Percentiles rank a stretch among this genome's conserved stretches.
phyloP scores from a whole-genome alignment of 805 yeast species.

The Yueomyces sp. region DNA sequence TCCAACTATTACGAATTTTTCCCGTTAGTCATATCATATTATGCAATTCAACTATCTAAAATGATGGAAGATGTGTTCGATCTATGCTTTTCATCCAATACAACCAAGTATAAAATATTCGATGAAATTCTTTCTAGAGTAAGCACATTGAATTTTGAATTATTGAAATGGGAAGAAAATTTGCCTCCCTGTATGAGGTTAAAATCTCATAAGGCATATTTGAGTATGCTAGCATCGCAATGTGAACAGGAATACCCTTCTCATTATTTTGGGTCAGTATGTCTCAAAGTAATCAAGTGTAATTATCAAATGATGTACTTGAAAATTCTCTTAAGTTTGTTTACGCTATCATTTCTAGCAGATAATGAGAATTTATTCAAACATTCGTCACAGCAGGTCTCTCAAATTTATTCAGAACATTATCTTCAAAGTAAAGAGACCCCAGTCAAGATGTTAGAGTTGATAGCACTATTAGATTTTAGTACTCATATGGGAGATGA shows the following conservation, averaged over 20 bases:
- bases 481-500: slow-evolving; percentile 14
- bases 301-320: slow-evolving; percentile 13
- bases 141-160: slow-evolving; percentile 6
- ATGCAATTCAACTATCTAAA: slow-evolving; percentile 5
- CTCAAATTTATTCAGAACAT: slow-evolving; percentile 5
- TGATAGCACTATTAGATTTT: slow-evolving; percentile 9
- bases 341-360: slow-evolving; percentile 11
- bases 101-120: slow-evolving; percentile 8
- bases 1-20: slow-evolving; percentile 10
- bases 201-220: slow-evolving; percentile 11
- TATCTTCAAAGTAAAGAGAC: slow-evolving; percentile 4
- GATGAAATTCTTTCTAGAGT: slow-evolving; percentile 13
- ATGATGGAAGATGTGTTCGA: slow-evolving; percentile 9
- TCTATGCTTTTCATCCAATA: slow-evolving; percentile 11
- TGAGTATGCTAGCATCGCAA: slow-evolving; percentile 11
- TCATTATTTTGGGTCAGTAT: slow-evolving; percentile 9
- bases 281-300: slow-evolving; percentile 10
- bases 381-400: slow-evolving; percentile 8
- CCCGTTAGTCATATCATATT: slow-evolving; percentile 14
- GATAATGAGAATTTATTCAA: slow-evolving; percentile 11
- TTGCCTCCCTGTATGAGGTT: slow-evolving; percentile 13
- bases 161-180: slow-evolving; percentile 12
- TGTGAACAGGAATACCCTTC: slow-evolving; percentile 8
- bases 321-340: slow-evolving; percentile 8
- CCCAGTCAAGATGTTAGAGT: slow-evolving; percentile 9